phyloP scores from a whole-genome alignment of 2,329 filamentous ascomycete genomes.

The Fulvia fulva region DNA sequence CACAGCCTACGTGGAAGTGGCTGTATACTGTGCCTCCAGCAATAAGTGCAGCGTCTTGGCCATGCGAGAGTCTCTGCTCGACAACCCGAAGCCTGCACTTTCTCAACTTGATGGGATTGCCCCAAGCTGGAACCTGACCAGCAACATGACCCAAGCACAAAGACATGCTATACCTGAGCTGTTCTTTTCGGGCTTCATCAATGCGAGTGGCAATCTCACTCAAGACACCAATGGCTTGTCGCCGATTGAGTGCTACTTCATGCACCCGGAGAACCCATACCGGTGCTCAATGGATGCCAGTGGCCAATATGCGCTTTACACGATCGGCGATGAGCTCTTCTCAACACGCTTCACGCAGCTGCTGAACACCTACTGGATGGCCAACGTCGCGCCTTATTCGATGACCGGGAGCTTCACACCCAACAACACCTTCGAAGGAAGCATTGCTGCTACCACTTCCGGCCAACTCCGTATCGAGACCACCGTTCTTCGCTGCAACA shows the following conservation, averaged over 20 bases:
- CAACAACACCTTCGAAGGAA: conserved; percentile 1
- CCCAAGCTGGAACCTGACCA: conserved; percentile 1
- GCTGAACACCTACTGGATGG: conserved; percentile 22
- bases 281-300: background rate
- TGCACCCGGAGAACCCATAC: conserved; percentile 9
- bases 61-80: conserved; percentile 5
- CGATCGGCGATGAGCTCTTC: conserved; percentile 12
- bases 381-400: conserved; percentile 9
- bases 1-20: conserved; percentile 10
- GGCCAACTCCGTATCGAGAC: conserved; percentile 8
- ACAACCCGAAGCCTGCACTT: conserved; percentile 6
- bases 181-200: conserved; percentile 12
- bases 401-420: conserved; percentile 6
- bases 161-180: conserved; percentile 7
- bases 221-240: conserved; percentile 5
- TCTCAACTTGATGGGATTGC: conserved; percentile 10
- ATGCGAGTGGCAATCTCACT: conserved; percentile 4
- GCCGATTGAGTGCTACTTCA: conserved; percentile 11
- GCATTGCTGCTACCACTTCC: background rate
- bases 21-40: conserved; percentile 5
- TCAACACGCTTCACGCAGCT: conserved; percentile 18
- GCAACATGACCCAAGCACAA: conserved; percentile 2
- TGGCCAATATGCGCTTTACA: conserved; percentile 1
- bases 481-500: conserved; percentile 13
- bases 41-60: conserved; percentile 8